These are phyloP conservation scores for Hexamita inflata DNA, from an alignment of 208 protist genomes.

Conservation along the genomic window DNA sequence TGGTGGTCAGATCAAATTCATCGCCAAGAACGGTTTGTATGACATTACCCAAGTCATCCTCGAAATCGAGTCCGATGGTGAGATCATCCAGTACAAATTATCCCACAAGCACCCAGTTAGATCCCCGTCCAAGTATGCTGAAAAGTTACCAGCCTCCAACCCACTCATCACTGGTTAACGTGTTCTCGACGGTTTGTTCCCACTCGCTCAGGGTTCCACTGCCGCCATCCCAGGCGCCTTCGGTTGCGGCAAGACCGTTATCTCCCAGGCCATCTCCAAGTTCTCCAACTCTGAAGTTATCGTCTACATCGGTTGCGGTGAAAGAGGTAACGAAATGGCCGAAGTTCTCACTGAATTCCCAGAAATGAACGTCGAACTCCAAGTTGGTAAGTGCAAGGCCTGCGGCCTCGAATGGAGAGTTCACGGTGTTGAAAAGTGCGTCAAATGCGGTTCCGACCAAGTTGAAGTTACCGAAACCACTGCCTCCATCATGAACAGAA, in stretches of 20 bases:
- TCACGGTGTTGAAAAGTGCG: neutral
- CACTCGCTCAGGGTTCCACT: constrained; percentile 86
- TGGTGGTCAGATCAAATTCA: constrained; percentile 68
- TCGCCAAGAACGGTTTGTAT: constrained; percentile 73
- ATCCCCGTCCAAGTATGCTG: constrained; percentile 54
- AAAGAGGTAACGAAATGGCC: constrained; percentile 99
- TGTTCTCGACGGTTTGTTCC: constrained; percentile 44
- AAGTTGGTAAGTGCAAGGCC: neutral
- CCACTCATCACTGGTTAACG: constrained; percentile 84
- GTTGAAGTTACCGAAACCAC: constrained; percentile 67
- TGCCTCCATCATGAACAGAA: constrained; percentile 97
- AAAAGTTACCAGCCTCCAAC: constrained; percentile 81
- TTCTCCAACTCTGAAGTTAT: constrained; percentile 98
- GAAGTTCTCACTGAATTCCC: constrained; percentile 99
- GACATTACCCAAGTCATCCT: constrained; percentile 70
- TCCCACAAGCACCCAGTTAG: constrained; percentile 89
- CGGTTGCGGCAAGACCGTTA: constrained; percentile 97
- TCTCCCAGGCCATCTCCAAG: constrained; percentile 98
- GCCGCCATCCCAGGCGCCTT: constrained; percentile 98
- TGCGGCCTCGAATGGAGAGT: neutral
- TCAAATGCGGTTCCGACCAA: constrained; percentile 32
- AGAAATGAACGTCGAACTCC: constrained; percentile 33
- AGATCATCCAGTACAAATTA: constrained; percentile 68
- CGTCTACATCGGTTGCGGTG: constrained; percentile 98
- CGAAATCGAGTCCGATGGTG: constrained; percentile 58